A percentile compares a stretch with the other conserved stretches of the same genome.
Evolutionary conservation across 1,284 basidiomycete species (phyloP).

Genomic region (Sporisorium scitamineum): DNA sequence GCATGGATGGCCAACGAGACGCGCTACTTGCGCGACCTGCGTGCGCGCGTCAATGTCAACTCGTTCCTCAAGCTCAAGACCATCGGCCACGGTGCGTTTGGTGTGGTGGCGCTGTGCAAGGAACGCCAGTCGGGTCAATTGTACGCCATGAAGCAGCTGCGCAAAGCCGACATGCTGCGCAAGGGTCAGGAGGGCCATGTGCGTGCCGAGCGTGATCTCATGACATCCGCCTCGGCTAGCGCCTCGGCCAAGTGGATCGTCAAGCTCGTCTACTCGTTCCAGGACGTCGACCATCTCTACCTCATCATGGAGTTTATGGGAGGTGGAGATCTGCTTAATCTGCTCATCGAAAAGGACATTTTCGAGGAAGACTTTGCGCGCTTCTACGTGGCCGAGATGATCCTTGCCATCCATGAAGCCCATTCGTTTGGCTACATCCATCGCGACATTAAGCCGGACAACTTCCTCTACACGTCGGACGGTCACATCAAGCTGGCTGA

Average conservation of each 20-base stretch:
- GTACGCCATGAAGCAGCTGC: constrained; percentile 95
- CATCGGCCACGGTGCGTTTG: constrained; percentile 98
- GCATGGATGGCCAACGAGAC: constrained; percentile 89
- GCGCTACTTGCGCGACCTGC: constrained; percentile 84
- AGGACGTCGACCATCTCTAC: constrained; percentile 82
- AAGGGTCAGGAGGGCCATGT: constrained; percentile 98
- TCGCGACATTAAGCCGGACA: constrained; percentile 95
- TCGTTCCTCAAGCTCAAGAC: constrained; percentile 91
- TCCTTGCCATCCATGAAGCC: constrained; percentile 92
- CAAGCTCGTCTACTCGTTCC: constrained; percentile 82
- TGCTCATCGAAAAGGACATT: constrained; percentile 91
- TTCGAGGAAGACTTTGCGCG: constrained; percentile 93
- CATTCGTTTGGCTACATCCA: constrained; percentile 96
- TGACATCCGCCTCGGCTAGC: constrained; percentile 76
- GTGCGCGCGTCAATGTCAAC: constrained; percentile 83
- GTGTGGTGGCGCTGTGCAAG: constrained; percentile 90
- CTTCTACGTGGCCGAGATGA: constrained; percentile 98
- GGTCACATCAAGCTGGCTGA: constrained; percentile 95
- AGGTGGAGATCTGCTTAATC: constrained; percentile 92
- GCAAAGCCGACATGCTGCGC: constrained; percentile 95
- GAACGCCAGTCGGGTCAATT: constrained; percentile 83
- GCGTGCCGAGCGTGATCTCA: constrained; percentile 87
- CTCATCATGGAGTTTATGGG: constrained; percentile 91
- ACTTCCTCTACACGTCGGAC: constrained; percentile 91
- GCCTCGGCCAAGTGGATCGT: constrained; percentile 80